These are phyloP conservation scores for Alternaria panax DNA, from an alignment of 2,329 filamentous ascomycete species.

Conservation along the genomic window DNA sequence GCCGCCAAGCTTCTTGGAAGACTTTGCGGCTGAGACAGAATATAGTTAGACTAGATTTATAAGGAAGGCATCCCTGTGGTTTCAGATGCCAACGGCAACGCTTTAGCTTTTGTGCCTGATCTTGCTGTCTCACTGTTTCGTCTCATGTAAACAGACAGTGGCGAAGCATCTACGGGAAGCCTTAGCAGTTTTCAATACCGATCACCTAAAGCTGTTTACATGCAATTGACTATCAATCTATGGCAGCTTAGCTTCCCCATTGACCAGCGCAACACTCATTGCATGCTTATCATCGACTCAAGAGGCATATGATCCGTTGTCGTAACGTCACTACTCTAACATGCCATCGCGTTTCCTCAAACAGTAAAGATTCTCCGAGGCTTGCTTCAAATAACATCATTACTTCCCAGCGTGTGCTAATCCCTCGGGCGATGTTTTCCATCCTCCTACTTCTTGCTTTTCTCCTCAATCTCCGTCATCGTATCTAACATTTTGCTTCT, in stretches of 20 bases:
- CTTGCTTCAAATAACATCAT: not conserved
- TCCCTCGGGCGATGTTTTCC: not conserved
- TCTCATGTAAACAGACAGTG: not conserved
- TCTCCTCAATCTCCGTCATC: not conserved
- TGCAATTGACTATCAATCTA: not conserved
- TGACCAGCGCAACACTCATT: not conserved
- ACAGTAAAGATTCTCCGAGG: not conserved
- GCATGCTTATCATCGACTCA: not conserved
- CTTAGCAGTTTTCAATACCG: too few relatives aligned
- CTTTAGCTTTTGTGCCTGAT: not conserved
- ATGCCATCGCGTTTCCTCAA: too few relatives aligned
- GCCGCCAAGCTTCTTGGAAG: constrained; percentile 8
- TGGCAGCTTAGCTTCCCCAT: not conserved
- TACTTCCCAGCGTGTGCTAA: not conserved
- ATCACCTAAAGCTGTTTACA: too few relatives aligned
- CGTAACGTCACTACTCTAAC: not conserved
- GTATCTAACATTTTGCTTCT: not conserved
- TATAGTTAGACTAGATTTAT: constrained; percentile 19
- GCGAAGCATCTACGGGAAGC: not conserved
- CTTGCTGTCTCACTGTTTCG: not conserved
- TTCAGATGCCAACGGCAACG: not conserved
- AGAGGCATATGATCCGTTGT: not conserved
- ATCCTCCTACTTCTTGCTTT: not conserved
- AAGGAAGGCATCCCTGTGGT: not conserved
- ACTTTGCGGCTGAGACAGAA: constrained; percentile 14